Conservation (phyloP, 495 filamentous ascomycete genomes). For the Aspergillus ellipticus region DNA sequence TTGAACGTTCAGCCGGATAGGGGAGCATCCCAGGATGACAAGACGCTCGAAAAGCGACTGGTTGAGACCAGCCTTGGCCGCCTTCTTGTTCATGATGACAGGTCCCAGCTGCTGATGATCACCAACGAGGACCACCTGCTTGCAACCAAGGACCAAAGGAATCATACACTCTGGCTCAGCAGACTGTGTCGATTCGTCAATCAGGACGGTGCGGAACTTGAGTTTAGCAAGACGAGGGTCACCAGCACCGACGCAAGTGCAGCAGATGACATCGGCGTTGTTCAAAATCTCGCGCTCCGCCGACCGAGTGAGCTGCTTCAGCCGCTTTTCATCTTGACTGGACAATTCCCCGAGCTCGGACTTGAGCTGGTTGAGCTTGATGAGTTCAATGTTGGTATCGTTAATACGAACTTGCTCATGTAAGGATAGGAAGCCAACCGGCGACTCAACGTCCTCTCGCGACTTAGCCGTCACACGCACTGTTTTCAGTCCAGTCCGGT, state of each 20-base stretch:
- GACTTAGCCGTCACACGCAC: slow-evolving; percentile 99
- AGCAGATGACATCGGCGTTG: slow-evolving; percentile 98
- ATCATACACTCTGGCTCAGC: slow-evolving; percentile 99
- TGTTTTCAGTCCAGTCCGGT: slow-evolving; percentile 89
- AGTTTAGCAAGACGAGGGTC: slow-evolving; percentile 93
- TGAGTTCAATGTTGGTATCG: slow-evolving; percentile 88
- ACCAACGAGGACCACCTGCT: slow-evolving; percentile 95
- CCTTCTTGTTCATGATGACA: slow-evolving; percentile 99
- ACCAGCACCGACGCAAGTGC: slow-evolving; percentile 96
- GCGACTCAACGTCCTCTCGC: slow-evolving; percentile 95
- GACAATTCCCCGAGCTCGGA: slow-evolving; percentile 86
- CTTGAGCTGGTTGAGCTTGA: slow-evolving; percentile 90
- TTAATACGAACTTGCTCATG: slow-evolving; percentile 98
- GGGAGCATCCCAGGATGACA: slow-evolving; percentile 86
- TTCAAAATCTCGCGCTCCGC: slow-evolving; percentile 94
- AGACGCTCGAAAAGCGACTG: slow-evolving; percentile 97
- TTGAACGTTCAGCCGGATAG: slow-evolving; percentile 93
- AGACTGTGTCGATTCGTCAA: slow-evolving; percentile 98
- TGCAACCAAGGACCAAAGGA: slow-evolving; percentile 93
- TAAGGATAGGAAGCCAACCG: slow-evolving; percentile 88
- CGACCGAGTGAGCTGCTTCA: slow-evolving; percentile 87
- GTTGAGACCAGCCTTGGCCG: slow-evolving; percentile 94
- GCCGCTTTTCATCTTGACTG: slow-evolving; percentile 96
- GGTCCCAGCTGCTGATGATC: slow-evolving; percentile 98
- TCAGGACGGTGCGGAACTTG: slow-evolving; percentile 96